Conservation (phyloP, 306 rosid genomes). For the Rosa chinensis region DNA sequence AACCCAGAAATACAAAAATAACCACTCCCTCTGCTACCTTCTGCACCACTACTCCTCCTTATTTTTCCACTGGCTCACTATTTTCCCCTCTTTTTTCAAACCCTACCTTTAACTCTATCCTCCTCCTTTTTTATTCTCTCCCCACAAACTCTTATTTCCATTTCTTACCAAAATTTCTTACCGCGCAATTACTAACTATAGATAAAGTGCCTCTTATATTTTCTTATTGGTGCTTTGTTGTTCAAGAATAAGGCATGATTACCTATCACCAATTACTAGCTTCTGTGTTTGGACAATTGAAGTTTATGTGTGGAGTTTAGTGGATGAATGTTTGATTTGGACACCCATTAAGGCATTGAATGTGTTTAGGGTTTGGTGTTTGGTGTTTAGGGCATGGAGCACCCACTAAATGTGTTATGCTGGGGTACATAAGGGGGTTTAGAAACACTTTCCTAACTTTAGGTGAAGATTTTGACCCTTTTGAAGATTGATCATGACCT, state of each 20-base stretch:
- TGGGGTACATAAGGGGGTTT: background rate
- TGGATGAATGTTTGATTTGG: background rate
- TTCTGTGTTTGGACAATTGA: background rate
- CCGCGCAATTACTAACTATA: background rate
- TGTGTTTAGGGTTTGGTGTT: background rate
- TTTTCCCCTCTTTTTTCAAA: constrained; percentile 29
- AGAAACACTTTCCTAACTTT: too few species aligned
- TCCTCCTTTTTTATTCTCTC: constrained; percentile 11
- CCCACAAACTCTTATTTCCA: background rate
- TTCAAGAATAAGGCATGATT: background rate
- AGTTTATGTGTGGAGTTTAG: background rate
- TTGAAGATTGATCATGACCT: background rate
- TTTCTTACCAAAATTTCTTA: background rate
- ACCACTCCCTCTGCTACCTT: constrained; percentile 26
- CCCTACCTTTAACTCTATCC: constrained; percentile 30
- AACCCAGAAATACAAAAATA: constrained; percentile 31
- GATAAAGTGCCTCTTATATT: background rate
- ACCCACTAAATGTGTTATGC: background rate
- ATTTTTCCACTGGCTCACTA: constrained; percentile 21
- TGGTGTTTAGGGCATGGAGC: background rate
- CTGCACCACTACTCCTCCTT: constrained; percentile 16
- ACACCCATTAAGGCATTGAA: background rate
- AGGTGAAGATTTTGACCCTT: too few species aligned
- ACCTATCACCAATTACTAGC: background rate
- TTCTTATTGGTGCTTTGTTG: background rate